Percentiles rank a stretch among this genome's conserved stretches.
These are phyloP conservation scores for Ambrosiella beaveri DNA, from an alignment of 2,329 filamentous ascomycete species.

Conservation along the genomic window DNA sequence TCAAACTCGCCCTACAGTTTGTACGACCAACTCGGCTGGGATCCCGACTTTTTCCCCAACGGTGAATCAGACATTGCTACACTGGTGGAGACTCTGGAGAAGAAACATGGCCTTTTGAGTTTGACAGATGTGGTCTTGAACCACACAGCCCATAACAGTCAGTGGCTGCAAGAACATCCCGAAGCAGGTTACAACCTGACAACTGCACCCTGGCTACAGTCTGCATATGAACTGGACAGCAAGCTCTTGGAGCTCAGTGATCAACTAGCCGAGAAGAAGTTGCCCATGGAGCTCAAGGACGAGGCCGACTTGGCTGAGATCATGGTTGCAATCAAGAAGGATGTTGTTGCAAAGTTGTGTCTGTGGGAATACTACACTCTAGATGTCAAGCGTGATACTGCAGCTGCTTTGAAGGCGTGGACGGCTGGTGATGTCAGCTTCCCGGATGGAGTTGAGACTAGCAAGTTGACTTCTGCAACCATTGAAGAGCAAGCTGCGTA, in stretches of 20 bases:
- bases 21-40: conserved; percentile 80
- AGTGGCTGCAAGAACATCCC: conserved; percentile 85
- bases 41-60: conserved; percentile 61
- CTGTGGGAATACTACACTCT: conserved; percentile 91
- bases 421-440: conserved; percentile 38
- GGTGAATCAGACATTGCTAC: conserved; percentile 68
- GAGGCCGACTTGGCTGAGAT: conserved; percentile 59
- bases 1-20: conserved; percentile 98
- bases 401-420: conserved; percentile 58
- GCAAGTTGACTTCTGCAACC: conserved; percentile 14
- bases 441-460: conserved; percentile 25
- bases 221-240: conserved; percentile 44
- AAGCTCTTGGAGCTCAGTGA: conserved; percentile 58
- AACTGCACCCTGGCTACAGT: conserved; percentile 64
- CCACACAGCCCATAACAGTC: conserved; percentile 88
- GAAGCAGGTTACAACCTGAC: conserved; percentile 89
- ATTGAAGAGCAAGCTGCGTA: conserved; percentile 37
- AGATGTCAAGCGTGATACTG: conserved; percentile 55
- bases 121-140: conserved; percentile 96
- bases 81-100: conserved; percentile 66
- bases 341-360: conserved; percentile 59
- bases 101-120: conserved; percentile 67
- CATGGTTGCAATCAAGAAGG: conserved; percentile 68
- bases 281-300: conserved; percentile 57
- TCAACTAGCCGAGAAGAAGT: conserved; percentile 49